Base-by-base conservation (phyloP, 768 basidiomycete species). In the Termitomyces sp. region DNA sequence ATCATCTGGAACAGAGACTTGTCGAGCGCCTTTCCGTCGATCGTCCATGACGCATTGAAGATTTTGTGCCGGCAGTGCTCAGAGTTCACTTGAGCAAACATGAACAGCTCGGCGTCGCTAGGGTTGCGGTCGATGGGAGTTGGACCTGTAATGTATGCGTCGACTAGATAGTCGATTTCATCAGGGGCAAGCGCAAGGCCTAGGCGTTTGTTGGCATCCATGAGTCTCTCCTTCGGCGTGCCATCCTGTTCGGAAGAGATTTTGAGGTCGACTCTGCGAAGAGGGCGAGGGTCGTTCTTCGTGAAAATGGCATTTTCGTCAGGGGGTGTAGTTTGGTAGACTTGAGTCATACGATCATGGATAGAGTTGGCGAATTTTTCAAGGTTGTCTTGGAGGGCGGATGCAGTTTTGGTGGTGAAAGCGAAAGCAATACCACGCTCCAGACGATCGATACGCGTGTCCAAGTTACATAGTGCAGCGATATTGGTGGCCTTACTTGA, bases 71-170 rank as follows among this genome's bases (percentile, higher is more conserved):
- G 83, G 72, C 97, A 99, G 69, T 98, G 97, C 72, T 99, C 97
- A n/a, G 95, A 98, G 76, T 99, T 99, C 71, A 99, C 96, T 69
- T 99, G 97, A 3, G 97, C 96, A 72, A 98, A 99, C 97, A 98
- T 99, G 83, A 99, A 99, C 8, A 99, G 80, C 70, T 99, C 97
- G 3, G 96, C 95, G 69, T 98, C 97, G 39, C 92, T 97, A 8
- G 96, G 97, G 68, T 93, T 88, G 36, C 95, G 86, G 48, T 79
- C 79, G 71, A 90, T 84, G 1, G 89, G 80, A 13, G 78, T 68
- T 5, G 76, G 57, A 5, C 89, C 88, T n/a, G 88, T 79, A 27
- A 91, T 79, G 72, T 94, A 99, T 12, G 91, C 94, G 53, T 90
- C 80, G 62, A 97, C 82, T 62, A 98, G 86, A 72, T 98, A 99